Base-by-base conservation (phyloP, 352 stramenopile species). In the Phytopythium litorale region DNA sequence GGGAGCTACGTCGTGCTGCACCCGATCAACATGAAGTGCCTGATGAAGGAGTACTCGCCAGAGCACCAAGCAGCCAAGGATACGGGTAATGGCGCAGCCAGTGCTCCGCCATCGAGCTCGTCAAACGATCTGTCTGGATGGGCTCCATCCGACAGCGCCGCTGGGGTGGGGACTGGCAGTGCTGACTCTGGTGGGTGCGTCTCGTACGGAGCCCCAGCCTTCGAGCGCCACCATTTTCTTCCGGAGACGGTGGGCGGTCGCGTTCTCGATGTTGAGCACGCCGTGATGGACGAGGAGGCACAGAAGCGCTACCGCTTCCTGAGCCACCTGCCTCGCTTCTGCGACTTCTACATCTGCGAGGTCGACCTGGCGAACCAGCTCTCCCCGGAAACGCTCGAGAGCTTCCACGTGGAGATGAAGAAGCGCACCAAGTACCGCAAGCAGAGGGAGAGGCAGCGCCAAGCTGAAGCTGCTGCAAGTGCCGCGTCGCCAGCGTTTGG, bases 1-100 rank as follows among this genome's bases (percentile, higher is more conserved):
- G 89, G 89, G 9, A 91, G 88, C 56, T 92, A 92, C 53, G 89
- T 93, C n/a, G 78, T 96, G 58, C 69, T 97, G 15, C 89, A 97
- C 60, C 84, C 89, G 18, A 71, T 97, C 30, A 96, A 91, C 60
- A 93, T 97, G 87, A 90, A 93, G 53, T 95, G 87, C 58, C 60
- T 97, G 52, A 61, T 92, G 33, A 91, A 87, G 46, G 89, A 97
- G 54, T 90, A 78, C 48, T 71, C 75, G 4, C 65, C 68, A 1
- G 63, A 85, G 43, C 66, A 72, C n/a, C 65, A 76, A 37, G 23
- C 52, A 9, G 56, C 58, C 15, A 53, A 43, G 4, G 56, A 62
- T 2, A 43, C 40, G 13, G 53, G 28, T 19, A 35, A 21, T 35
- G 2, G 35, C 18, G 33, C 13, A 12, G 0, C 11, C 3, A 15